These are phyloP conservation scores for Neurospora cerealis DNA, from an alignment of 495 filamentous ascomycete species.

Conservation along the genomic window DNA sequence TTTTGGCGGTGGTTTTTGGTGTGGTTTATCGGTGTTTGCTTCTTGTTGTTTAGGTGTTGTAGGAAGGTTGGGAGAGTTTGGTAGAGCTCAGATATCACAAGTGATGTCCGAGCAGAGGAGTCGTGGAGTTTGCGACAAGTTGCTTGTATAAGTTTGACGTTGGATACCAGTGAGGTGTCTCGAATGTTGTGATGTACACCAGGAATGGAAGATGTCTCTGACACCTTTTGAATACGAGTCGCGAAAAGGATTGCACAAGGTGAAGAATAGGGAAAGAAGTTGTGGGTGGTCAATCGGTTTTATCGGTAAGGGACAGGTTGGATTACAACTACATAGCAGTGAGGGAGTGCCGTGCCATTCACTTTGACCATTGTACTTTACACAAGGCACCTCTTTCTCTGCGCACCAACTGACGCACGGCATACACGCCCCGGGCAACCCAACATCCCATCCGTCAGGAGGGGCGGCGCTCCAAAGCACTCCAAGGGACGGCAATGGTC, in stretches of 20 bases:
- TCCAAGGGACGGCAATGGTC: background rate
- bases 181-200: background rate
- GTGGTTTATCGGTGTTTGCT: background rate
- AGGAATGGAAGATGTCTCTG: background rate
- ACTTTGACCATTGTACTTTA: background rate
- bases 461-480: background rate
- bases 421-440: background rate
- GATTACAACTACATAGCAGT: background rate
- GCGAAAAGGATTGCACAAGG: background rate
- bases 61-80: background rate
- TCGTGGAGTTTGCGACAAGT: background rate
- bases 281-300: background rate
- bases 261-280: background rate
- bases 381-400: background rate
- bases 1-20: conserved; percentile 10
- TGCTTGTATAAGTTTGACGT: background rate
- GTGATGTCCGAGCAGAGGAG: background rate
- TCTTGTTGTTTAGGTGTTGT: background rate
- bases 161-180: background rate
- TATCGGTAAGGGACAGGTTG: background rate
- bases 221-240: background rate
- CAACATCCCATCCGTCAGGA: background rate
- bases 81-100: background rate
- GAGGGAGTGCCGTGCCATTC: background rate
- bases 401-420: background rate